These are phyloP conservation scores for Wickerhamiella occidentalis DNA, from an alignment of 805 yeast genomes.

Conservation along the genomic window DNA sequence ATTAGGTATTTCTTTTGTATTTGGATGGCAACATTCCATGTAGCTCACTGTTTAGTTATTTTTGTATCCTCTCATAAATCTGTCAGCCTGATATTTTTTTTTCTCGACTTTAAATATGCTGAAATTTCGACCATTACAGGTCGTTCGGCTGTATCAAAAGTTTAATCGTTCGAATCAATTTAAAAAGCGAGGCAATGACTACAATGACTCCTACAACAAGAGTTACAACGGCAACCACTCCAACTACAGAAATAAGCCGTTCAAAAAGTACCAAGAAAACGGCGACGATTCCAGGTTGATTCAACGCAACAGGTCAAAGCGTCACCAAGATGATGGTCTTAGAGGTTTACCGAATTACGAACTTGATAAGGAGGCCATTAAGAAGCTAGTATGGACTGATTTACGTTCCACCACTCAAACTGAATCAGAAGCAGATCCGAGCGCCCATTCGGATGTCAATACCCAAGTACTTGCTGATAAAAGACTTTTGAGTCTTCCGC, in stretches of 20 bases:
- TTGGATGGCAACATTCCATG: too few species aligned
- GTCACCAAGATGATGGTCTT: conserved; percentile 23
- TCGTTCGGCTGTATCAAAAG: not conserved
- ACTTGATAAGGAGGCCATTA: conserved; percentile 20
- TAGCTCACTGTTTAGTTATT: too few species aligned
- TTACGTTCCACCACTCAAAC: conserved; percentile 17
- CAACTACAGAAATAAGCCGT: not conserved
- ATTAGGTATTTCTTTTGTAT: too few species aligned
- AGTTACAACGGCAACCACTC: not conserved
- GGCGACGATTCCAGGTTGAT: conserved; percentile 9
- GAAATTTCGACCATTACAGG: conserved; percentile 4
- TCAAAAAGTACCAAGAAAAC: not conserved
- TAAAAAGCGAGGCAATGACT: not conserved
- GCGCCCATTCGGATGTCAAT: conserved; percentile 19
- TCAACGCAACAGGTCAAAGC: conserved; percentile 15
- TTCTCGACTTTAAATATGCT: not conserved
- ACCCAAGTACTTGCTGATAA: conserved; percentile 22
- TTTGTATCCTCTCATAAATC: too few species aligned
- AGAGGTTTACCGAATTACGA: conserved; percentile 24
- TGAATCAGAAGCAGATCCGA: conserved; percentile 16
- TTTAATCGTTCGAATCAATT: not conserved
- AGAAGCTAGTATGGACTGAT: conserved; percentile 21
- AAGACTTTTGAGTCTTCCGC: conserved; percentile 22
- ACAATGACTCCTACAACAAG: not conserved
- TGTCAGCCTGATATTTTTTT: not conserved